Base-by-base conservation (phyloP, 768 basidiomycete genomes). In the Tephrocybe sp. region DNA sequence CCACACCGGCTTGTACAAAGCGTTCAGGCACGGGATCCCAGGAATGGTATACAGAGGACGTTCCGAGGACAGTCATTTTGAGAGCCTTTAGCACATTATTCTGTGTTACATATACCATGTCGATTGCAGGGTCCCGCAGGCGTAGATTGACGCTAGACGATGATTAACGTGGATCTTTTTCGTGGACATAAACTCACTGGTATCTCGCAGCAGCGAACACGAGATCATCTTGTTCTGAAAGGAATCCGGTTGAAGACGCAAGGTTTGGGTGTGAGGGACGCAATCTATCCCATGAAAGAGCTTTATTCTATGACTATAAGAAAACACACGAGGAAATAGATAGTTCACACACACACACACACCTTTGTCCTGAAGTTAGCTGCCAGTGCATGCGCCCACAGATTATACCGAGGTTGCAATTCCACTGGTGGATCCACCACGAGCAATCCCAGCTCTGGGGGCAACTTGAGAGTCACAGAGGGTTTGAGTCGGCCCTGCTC, bases 271-370 rank as follows among this genome's bases (percentile, higher is more conserved):
- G 69, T 3, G 68, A 65, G 4, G 71, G 60, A 23, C 74, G 71
- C 41, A 81, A 65, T 51, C 76, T 62, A 62, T 88, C 86, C 89
- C 89, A 91, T 2, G 85, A 87, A 44, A 79, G 61, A 4, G 75
- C 70, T 48, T 72, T 69, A 61, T 70, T 78, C 83, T 83, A 51
- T 24, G 34, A 34, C 38, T 15, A 17, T 51, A 26, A 56, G 34
- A 38, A 48, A n/a, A 41, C n/a, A 4, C 28, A 48, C 9, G 3
- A 21, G 44, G 24, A 38, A 21, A 38, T 45, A 38, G 20, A 26
- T 18, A 21, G 23, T n/a, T n/a, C n/a, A n/a, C n/a, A n/a, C n/a
- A n/a, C n/a, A n/a, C n/a, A n/a, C 33, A 51, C 59, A 50, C 44
- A 66, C 65, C 45, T 50, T 57, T 15, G 58, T 46, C 26, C 64